Evolutionary conservation across 2,329 filamentous ascomycete genomes (phyloP).

Genomic region (Endoconidiophora polonica): DNA sequence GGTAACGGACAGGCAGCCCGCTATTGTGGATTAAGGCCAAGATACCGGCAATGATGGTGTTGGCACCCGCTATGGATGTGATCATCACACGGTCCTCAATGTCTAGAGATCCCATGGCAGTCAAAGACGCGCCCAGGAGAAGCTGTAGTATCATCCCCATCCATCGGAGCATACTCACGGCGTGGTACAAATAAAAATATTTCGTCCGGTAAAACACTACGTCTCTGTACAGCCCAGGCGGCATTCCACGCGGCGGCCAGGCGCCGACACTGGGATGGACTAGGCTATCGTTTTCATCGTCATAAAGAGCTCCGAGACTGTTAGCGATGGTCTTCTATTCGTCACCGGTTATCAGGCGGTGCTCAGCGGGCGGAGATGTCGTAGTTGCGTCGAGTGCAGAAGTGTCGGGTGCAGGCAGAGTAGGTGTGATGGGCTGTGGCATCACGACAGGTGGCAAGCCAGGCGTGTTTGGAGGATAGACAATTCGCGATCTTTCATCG

Average conservation of each 20-base stretch:
- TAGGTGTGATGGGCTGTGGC: no score
- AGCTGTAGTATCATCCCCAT: conserved; percentile 32
- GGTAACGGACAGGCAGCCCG: conserved; percentile 34
- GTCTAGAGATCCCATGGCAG: conserved; percentile 30
- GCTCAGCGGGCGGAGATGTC: background rate
- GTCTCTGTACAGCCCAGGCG: conserved; percentile 32
- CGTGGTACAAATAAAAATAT: conserved; percentile 28
- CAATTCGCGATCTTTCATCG: no score
- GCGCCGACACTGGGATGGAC: conserved; percentile 26
- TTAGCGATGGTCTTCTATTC: conserved; percentile 10
- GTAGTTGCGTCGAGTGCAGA: background rate
- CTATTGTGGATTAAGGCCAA: conserved; percentile 37
- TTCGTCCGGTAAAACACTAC: conserved; percentile 28
- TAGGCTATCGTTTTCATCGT: conserved; percentile 24
- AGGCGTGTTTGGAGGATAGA: background rate
- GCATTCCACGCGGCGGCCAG: conserved; percentile 32
- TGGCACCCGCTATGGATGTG: conserved; percentile 32
- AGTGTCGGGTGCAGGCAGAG: background rate
- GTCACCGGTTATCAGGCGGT: conserved; percentile 8
- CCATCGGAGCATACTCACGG: conserved; percentile 28
- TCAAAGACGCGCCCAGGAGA: conserved; percentile 31
- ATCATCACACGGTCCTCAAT: conserved; percentile 22
- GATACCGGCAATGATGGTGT: conserved; percentile 33
- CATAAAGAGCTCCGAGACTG: conserved; percentile 9
- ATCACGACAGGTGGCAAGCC: background rate